Conservation (phyloP, 345 rosid genomes). For the Populus tremula region DNA sequence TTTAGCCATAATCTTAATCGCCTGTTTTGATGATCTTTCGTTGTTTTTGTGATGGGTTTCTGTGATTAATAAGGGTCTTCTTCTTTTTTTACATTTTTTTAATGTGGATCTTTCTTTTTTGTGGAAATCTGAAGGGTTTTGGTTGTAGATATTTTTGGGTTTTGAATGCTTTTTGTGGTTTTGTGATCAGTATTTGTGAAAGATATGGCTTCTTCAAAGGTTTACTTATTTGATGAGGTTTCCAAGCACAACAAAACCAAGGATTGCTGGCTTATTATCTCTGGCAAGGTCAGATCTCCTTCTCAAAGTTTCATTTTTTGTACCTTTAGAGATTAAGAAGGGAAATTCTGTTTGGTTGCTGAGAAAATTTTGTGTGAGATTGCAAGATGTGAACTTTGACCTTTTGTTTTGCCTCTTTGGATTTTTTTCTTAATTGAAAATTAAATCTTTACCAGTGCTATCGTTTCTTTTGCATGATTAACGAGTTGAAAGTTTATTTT, state of each 20-base stretch:
- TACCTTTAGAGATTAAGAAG: neutral
- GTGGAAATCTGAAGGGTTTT: neutral
- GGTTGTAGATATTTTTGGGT: neutral
- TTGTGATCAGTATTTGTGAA: slow-evolving; percentile 24
- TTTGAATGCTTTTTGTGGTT: slow-evolving; percentile 13
- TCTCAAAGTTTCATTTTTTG: neutral
- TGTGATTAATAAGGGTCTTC: neutral
- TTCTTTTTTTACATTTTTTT: neutral
- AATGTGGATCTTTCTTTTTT: neutral
- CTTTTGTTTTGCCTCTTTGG: neutral
- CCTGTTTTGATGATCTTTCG: neutral
- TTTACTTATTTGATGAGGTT: slow-evolving; percentile 66
- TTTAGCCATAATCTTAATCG: neutral
- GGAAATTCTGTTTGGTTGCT: slow-evolving; percentile 1
- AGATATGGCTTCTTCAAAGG: slow-evolving; percentile 66
- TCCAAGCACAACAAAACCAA: slow-evolving; percentile 68
- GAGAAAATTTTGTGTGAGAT: slow-evolving; percentile 1
- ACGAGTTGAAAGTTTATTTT: neutral
- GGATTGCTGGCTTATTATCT: slow-evolving; percentile 91
- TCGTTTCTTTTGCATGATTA: neutral
- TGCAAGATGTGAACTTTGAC: neutral
- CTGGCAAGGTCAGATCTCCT: slow-evolving; percentile 76
- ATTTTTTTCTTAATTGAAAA: neutral
- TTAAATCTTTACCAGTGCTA: neutral
- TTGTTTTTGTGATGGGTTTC: neutral